Evolutionary conservation across 164 flowering plant species (phyloP).

Genomic region (Dillenia suffruticosa): DNA sequence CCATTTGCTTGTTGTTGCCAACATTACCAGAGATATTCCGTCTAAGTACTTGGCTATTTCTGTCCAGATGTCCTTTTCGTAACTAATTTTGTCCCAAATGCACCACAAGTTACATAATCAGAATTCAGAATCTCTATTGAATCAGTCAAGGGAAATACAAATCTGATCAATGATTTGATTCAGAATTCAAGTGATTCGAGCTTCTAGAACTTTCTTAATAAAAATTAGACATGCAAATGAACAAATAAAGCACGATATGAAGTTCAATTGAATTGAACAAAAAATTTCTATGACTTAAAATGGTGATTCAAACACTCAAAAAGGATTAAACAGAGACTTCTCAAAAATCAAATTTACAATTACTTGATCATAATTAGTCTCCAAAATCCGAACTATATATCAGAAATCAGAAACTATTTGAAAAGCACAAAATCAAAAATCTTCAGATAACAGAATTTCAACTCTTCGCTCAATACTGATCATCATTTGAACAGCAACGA

Average conservation of each 20-base stretch:
- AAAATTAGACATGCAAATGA: neutral
- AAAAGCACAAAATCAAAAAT: too few relatives aligned
- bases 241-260: neutral
- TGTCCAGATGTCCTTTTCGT: slow-evolving; percentile 79
- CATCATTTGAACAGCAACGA: too few relatives aligned
- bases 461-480: too few relatives aligned
- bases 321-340: too few relatives aligned
- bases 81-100: slow-evolving; percentile 23
- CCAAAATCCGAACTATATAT: too few relatives aligned
- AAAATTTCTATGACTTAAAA: too few relatives aligned
- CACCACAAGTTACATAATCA: neutral
- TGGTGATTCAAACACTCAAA: too few relatives aligned
- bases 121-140: neutral
- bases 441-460: too few relatives aligned
- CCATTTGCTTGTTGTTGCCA: slow-evolving; percentile 66
- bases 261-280: neutral
- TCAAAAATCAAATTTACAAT: too few relatives aligned
- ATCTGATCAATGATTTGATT: neutral
- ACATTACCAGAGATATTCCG: slow-evolving; percentile 73
- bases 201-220: neutral
- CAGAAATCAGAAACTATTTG: too few relatives aligned
- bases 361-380: too few relatives aligned
- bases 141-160: neutral
- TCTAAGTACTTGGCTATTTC: slow-evolving; percentile 81
- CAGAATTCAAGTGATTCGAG: neutral